These are phyloP conservation scores for Monosporascus sp. DNA, from an alignment of 2,329 filamentous ascomycete species.

Conservation along the genomic window DNA sequence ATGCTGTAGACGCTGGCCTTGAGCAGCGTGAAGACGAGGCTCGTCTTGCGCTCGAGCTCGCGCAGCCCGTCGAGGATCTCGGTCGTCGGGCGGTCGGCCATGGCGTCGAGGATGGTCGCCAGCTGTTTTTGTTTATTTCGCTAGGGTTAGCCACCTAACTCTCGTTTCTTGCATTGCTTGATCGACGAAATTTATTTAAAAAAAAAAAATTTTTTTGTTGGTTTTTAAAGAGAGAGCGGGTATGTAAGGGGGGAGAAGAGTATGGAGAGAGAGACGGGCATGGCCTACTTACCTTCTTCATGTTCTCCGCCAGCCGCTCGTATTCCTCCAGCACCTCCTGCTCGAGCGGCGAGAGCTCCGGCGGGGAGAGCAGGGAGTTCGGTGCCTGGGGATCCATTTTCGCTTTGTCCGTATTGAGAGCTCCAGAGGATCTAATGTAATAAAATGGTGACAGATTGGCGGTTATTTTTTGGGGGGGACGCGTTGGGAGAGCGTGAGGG, in stretches of 20 bases:
- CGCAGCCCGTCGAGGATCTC: constrained; percentile 83
- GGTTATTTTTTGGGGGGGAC: no score
- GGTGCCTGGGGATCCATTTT: constrained; percentile 11
- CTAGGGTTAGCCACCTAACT: not conserved
- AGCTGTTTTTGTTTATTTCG: constrained; percentile 38
- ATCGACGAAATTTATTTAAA: not conserved
- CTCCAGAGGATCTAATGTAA: no score
- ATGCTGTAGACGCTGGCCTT: constrained; percentile 99
- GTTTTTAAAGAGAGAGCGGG: not conserved
- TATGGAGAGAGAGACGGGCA: not conserved
- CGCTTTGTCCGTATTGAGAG: no score
- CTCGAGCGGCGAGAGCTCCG: constrained; percentile 72
- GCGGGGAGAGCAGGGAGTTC: constrained; percentile 29
- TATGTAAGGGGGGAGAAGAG: not conserved
- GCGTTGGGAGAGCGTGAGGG: no score
- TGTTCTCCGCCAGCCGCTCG: constrained; percentile 76
- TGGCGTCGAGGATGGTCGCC: constrained; percentile 54
- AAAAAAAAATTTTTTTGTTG: not conserved
- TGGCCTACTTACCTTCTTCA: constrained; percentile 66
- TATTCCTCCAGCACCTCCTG: constrained; percentile 96
- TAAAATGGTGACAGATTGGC: no score
- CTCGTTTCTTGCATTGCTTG: no score
- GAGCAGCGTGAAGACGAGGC: constrained; percentile 87
- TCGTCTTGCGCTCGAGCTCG: constrained; percentile 88
- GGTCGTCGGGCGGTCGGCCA: constrained; percentile 66